Base-by-base conservation (phyloP, 2,329 filamentous ascomycete genomes). In the Cyanodermella asteris region DNA sequence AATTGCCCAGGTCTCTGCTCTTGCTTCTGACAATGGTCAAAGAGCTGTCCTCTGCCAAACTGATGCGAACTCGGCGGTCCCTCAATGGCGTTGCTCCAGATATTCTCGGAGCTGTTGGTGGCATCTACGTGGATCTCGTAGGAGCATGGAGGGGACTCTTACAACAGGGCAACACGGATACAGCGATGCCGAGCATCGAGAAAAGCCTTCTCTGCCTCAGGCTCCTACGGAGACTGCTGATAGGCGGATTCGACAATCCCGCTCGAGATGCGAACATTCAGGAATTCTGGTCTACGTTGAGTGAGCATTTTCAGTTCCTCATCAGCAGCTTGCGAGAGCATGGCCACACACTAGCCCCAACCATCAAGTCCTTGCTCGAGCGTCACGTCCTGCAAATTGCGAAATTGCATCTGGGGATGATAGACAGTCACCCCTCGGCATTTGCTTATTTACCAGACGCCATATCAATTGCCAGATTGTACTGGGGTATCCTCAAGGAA, bases 391-490 rank as follows among this genome's bases (percentile, higher is more conserved):
- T 93, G 20, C 82, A 94, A 42, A 72, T 94, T 24, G 72, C 82
- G 4, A 97, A 94, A 47, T 55, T 97, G 3, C 87, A 94, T 43
- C 60, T 90, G 19, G 72, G 80, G 28, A 84, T 94, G 72, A 69
- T 78, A 2, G 66, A 67, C 24, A 53, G 59, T 5, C 81, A 91
- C 43, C 70, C 82, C 2, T 71, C 75, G 4, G 76, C 80, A 27
- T 94, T 93, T 46, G 70, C 72, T 1, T 57, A 78, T 8, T 60
- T 97, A 5, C 78, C 81, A 2, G 72, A 77, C 38, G 81, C 78
- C 3, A 53, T 91, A 10, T 58, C 69, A 10, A 63, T 94, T 13
- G 70, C 77, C 2, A 67, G 66, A 35, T 71, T 74, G 10, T 94
- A 94, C 46, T 94, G 87, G 84, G 63, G 64, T 16, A 55, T 93